Percentiles rank a stretch among this genome's conserved stretches.
phyloP scores from a whole-genome alignment of 2,329 filamentous ascomycete genomes.

The Clonostachys rosea region DNA sequence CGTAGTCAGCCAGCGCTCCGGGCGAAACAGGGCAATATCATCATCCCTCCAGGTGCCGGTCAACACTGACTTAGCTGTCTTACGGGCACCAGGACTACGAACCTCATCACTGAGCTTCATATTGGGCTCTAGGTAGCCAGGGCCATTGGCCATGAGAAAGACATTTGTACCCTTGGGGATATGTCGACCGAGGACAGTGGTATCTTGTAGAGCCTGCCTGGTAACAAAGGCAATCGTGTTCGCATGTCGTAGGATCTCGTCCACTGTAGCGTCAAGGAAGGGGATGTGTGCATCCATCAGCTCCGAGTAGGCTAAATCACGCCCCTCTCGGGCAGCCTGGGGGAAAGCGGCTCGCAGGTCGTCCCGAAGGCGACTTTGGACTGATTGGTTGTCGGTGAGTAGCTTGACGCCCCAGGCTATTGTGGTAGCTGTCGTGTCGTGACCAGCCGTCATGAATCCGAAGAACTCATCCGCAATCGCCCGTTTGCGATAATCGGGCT shows the following conservation, averaged over 20 bases:
- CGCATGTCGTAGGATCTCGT: slow-evolving; percentile 24
- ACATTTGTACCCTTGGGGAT: slow-evolving; percentile 26
- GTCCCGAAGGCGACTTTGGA: slow-evolving; percentile 18
- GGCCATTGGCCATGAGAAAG: slow-evolving; percentile 15
- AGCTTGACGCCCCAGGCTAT: slow-evolving; percentile 16
- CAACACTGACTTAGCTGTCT: not conserved
- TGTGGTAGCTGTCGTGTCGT: slow-evolving; percentile 21
- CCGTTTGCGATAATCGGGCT: slow-evolving; percentile 15
- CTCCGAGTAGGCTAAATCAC: slow-evolving; percentile 17
- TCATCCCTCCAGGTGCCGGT: slow-evolving; percentile 14
- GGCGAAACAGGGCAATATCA: slow-evolving; percentile 18
- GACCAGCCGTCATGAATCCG: slow-evolving; percentile 22
- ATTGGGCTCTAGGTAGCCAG: slow-evolving; percentile 12
- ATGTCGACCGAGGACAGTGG: slow-evolving; percentile 19
- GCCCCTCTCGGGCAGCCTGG: slow-evolving; percentile 7
- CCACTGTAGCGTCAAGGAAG: slow-evolving; percentile 28
- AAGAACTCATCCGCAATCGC: slow-evolving; percentile 18
- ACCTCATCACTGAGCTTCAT: slow-evolving; percentile 7
- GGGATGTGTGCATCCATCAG: slow-evolving; percentile 16
- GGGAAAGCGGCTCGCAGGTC: slow-evolving; percentile 8
- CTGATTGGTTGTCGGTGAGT: slow-evolving; percentile 9
- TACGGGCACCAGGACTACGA: slow-evolving; percentile 5
- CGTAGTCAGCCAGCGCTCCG: slow-evolving; percentile 26
- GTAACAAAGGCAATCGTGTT: slow-evolving; percentile 15
- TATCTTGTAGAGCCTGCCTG: slow-evolving; percentile 20